These are phyloP conservation scores for Microdochium nivale DNA, from an alignment of 2,329 filamentous ascomycete species.

Conservation along the genomic window DNA sequence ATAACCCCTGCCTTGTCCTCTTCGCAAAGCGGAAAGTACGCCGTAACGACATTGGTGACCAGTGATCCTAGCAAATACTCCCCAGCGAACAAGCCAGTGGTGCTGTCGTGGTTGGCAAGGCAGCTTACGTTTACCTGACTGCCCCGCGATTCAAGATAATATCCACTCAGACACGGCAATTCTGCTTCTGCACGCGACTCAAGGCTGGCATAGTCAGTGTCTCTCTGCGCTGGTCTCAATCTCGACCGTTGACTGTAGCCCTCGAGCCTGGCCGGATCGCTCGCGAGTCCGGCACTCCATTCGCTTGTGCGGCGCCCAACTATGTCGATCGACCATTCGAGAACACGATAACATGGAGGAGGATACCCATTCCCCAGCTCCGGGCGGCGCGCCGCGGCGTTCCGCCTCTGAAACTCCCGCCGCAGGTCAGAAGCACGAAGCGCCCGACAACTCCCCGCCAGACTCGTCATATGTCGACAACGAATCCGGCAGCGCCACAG, in stretches of 20 bases:
- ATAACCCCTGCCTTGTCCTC: no score
- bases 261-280: background rate
- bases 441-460: background rate
- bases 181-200: background rate
- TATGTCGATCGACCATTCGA: background rate
- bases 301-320: background rate
- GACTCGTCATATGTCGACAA: conserved; percentile 10
- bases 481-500: conserved; percentile 4
- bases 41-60: no score
- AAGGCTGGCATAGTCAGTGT: background rate
- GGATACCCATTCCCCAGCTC: background rate
- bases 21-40: no score
- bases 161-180: no score
- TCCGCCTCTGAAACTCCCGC: background rate
- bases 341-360: background rate
- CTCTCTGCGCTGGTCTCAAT: background rate
- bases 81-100: background rate
- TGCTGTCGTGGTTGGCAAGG: background rate
- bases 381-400: background rate
- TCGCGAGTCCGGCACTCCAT: background rate
- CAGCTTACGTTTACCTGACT: background rate
- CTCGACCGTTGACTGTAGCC: background rate
- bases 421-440: background rate
- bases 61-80: no score
- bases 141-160: background rate